Percentiles rank a stretch among this genome's conserved stretches.
These are phyloP conservation scores for Tulasnella sp. DNA, from an alignment of 768 basidiomycete genomes.

Conservation along the genomic window DNA sequence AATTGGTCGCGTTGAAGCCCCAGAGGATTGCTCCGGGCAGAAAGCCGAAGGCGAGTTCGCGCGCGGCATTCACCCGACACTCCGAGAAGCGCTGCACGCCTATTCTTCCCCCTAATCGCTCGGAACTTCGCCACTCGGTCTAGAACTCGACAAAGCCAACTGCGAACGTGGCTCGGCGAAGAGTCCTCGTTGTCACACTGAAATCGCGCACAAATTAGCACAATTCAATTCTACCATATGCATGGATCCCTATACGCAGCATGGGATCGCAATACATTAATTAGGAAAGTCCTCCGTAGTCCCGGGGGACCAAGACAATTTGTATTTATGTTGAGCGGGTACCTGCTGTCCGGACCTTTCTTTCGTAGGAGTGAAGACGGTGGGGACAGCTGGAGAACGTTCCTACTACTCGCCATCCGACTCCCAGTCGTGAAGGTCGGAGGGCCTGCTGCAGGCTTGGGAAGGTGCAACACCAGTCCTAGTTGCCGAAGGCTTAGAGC, in stretches of 20 bases:
- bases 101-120: not conserved
- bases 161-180: not conserved
- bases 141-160: not conserved
- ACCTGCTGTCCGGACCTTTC: not conserved
- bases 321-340: too few species aligned
- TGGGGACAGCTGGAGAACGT: not conserved
- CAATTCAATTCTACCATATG: too few species aligned
- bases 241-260: too few species aligned
- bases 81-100: slow-evolving; percentile 3
- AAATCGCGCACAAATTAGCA: too few species aligned
- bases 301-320: too few species aligned
- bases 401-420: too few species aligned
- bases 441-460: not conserved
- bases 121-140: not conserved
- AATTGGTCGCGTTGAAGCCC: not conserved
- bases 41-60: not conserved
- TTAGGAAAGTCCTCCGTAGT: too few species aligned
- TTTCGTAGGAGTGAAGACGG: not conserved
- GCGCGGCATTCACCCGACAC: slow-evolving; percentile 1
- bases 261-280: too few species aligned
- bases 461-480: not conserved
- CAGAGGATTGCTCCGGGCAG: not conserved
- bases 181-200: not conserved
- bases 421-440: not conserved
- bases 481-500: too few species aligned